Conservation (phyloP, 1,284 basidiomycete species). For the Microbotryomycetes sp. region DNA sequence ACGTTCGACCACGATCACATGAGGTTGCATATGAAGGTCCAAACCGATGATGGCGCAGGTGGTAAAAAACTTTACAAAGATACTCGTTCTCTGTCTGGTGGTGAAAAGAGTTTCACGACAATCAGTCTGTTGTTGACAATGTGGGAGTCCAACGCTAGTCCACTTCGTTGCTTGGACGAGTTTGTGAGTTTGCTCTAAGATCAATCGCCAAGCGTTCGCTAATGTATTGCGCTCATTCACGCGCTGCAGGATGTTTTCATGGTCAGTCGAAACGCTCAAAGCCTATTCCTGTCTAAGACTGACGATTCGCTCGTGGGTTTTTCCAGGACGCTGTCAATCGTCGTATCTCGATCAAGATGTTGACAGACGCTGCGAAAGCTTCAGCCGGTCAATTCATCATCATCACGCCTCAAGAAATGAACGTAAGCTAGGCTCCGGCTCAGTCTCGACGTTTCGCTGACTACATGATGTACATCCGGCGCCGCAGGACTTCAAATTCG, state of each 20-base stretch:
- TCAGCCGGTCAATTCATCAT: slow-evolving; percentile 84
- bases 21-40: slow-evolving; percentile 49
- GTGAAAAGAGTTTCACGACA: slow-evolving; percentile 95
- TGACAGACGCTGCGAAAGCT: slow-evolving; percentile 76
- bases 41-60: slow-evolving; percentile 30
- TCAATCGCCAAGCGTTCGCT: too few species aligned
- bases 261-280: neutral
- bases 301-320: slow-evolving; percentile 4
- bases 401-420: slow-evolving; percentile 65
- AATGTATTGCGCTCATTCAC: too few species aligned
- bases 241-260: slow-evolving; percentile 29
- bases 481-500: slow-evolving; percentile 15
- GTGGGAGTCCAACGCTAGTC: slow-evolving; percentile 93
- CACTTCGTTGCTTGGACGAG: slow-evolving; percentile 83
- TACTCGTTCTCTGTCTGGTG: slow-evolving; percentile 68
- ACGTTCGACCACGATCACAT: slow-evolving; percentile 68
- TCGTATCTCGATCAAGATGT: slow-evolving; percentile 43
- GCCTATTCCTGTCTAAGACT: neutral
- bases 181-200: slow-evolving; percentile 31
- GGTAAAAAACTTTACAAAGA: slow-evolving; percentile 60
- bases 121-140: slow-evolving; percentile 86
- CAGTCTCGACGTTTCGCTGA: neutral
- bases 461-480: neutral
- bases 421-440: neutral
- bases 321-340: slow-evolving; percentile 45